Percentiles rank a stretch among this genome's conserved stretches.
phyloP scores from a whole-genome alignment of 1,139 yeast species.

The Trichomonascaceae sp. region DNA sequence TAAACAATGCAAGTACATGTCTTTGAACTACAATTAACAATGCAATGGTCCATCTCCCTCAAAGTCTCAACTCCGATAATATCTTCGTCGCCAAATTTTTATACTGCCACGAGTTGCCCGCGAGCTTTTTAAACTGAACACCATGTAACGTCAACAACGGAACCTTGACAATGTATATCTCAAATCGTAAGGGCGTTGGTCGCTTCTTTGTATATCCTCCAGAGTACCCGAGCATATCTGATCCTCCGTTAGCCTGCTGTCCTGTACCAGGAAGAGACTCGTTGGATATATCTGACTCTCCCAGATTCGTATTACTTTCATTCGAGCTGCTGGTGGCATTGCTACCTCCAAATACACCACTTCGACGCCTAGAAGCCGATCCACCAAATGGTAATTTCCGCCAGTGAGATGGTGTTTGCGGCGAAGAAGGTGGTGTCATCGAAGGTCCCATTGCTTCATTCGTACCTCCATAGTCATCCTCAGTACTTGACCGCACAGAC shows the following conservation, averaged over 20 bases:
- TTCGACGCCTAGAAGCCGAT: conserved; percentile 18
- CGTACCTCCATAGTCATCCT: conserved; percentile 4
- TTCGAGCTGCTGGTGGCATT: conserved; percentile 25
- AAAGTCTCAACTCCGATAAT: conserved; percentile 65
- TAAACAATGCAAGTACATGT: background rate
- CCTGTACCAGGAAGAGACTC: conserved; percentile 35
- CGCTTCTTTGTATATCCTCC: conserved; percentile 16
- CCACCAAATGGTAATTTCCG: conserved; percentile 32
- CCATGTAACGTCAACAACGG: conserved; percentile 87
- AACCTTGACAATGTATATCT: conserved; percentile 86
- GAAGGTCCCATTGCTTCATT: background rate
- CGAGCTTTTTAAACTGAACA: conserved; percentile 86
- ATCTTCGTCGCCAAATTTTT: conserved; percentile 89
- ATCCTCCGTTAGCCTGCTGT: conserved; percentile 45
- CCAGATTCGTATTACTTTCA: conserved; percentile 19
- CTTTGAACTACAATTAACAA: background rate
- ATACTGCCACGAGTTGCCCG: conserved; percentile 95
- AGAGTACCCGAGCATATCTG: conserved; percentile 46
- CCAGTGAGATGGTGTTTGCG: conserved; percentile 27
- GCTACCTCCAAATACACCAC: conserved; percentile 15
- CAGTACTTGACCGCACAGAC: conserved; percentile 18
- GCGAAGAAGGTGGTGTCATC: conserved; percentile 17
- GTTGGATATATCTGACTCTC: conserved; percentile 23
- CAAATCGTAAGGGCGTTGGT: conserved; percentile 68
- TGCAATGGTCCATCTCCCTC: conserved; percentile 6